Base-by-base conservation (phyloP, 176 grass and related monocot genomes). In the Elymus sibiricus region DNA sequence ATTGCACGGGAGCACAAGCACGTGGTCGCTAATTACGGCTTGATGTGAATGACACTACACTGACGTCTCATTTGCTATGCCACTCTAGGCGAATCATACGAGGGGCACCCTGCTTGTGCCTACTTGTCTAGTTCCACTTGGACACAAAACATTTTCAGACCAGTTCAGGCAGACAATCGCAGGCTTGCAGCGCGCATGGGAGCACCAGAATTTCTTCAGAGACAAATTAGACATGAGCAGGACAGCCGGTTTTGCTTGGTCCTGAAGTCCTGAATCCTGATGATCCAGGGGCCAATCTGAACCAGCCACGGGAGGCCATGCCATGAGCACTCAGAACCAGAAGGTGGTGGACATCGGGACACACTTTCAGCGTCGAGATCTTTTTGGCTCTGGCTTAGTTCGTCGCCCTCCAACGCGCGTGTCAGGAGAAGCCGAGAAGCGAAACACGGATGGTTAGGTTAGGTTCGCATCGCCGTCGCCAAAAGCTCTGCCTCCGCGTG, bases 381-480 rank as follows among this genome's bases (percentile, higher is more conserved):
- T 76, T 70, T 70, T 77, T 47, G 24, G 53, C 32, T 11, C 62
- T 56, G 27, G 12, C 16, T 65, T 55, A 40, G 56, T 64, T 76
- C 21, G 78, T 55, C 25, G 55, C 29, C 9, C 29, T 32, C 43
- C 13, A 60, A 7, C 25, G 6, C 59, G 43, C 65, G 43, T 84
- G 75, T 59, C 84, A 83, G 28, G 6, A 27, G 60, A 53, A 53
- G 49, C 49, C 49, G 1, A 61, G 80, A 78, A 24, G 67, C 46
- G 39, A 68, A 60, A 80, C 39, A 67, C 60, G 12, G 68, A 22
- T 74, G 35, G 44, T 47, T 47, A n/a, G 64, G 83, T 90, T 86
- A 80, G 75, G 89, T 90, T 75, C 67, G 59, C 59, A 13, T 87
- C 84, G 74, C 58, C 43, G 56, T 87, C 84, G 28, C 56, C 74